Evolutionary conservation across 352 stramenopile species (phyloP), one percentile per base, ranked within the genome.

Genomic region (Plasmopara muralis): DNA sequence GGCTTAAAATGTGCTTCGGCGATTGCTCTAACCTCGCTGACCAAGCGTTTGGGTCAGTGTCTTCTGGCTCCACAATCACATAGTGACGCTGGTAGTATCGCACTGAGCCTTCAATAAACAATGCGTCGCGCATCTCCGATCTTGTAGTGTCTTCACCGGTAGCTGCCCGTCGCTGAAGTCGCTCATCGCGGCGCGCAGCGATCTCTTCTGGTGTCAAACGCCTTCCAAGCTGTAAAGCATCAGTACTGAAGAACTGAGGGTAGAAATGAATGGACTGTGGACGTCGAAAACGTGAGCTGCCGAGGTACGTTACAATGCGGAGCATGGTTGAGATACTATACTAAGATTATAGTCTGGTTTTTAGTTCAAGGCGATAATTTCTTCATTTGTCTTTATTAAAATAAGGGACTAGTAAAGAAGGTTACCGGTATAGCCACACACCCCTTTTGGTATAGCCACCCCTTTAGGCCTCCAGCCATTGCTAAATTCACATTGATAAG

Each of bases 11-110:
- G 44, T 90, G 80, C 45, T 80, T 64, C 3, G 62, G 62, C 13
- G 76, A 83, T 4, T 70, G 56, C 47, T 90, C 80, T n/a, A 88
- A 63, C 48, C 86, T 88, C 50, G 83, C 76, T 1, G 74, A 73
- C 80, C 80, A 90, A 9, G 64, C 48, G 14, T 70, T 63, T 12
- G 75, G 69, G 44, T 70, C 61, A 14, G 47, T 65, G 35, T 50
- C 50, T 13, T 70, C 50, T 0, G 58, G 41, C 43, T 88, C 80
- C 16, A 90, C 65, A 9, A 90, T 63, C 14, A 87, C 62, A 16
- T 74, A 74, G 47, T 88, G 75, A 15, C 77, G 77, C 7, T 66
- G 51, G 39, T 88, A 85, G 31, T 60, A 70, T 42, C 83, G 58
- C 29, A 72, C 60, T 0, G 73, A 79, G 40, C 73, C 76, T 62